Conservation (phyloP, 345 rosid species). For the Eucalyptus urophylla region DNA sequence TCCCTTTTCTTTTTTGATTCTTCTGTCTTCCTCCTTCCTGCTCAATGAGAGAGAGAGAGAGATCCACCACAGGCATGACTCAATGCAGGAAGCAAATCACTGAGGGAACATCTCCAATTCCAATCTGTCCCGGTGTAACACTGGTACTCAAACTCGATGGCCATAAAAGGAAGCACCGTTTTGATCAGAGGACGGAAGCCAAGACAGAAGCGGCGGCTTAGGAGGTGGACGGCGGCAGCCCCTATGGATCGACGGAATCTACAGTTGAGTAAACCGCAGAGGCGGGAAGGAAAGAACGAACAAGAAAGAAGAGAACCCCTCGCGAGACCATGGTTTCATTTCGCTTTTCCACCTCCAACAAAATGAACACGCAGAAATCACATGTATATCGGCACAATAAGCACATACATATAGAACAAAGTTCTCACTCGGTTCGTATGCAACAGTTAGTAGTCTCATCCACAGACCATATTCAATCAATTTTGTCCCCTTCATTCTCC, state of each 20-base stretch:
- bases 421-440: no score
- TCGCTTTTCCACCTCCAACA: background rate
- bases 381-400: background rate
- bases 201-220: background rate
- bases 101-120: background rate
- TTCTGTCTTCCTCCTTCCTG: background rate
- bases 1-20: background rate
- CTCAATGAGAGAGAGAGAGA: background rate
- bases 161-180: background rate
- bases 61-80: background rate
- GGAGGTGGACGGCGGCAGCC: background rate
- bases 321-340: background rate
- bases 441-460: no score
- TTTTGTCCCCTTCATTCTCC: background rate
- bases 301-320: background rate
- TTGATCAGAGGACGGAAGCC: background rate
- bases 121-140: background rate
- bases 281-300: background rate
- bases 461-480: no score
- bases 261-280: background rate
- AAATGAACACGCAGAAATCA: background rate
- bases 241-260: background rate
- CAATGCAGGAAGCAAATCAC: background rate
- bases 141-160: background rate
- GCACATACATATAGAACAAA: background rate